Evolutionary conservation across 1,284 basidiomycete species (phyloP).

Genomic region (Leccinum solheimii): DNA sequence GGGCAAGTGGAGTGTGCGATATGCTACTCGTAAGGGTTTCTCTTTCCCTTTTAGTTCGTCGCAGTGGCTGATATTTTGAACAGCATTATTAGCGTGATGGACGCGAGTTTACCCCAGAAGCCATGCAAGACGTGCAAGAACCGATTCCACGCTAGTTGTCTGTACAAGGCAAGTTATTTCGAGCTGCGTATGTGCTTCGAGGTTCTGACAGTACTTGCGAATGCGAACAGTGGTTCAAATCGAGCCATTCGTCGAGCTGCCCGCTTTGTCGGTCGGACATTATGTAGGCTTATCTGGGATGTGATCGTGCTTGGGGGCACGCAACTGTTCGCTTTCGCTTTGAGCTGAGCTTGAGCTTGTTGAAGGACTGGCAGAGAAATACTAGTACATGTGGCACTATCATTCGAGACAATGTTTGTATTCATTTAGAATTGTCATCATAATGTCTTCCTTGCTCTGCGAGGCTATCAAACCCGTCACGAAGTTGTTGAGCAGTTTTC

Average conservation of each 20-base stretch:
- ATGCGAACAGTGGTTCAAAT: constrained; percentile 79
- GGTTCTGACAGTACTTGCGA: neutral
- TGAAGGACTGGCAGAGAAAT: neutral
- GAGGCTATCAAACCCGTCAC: neutral
- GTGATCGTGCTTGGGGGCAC: neutral
- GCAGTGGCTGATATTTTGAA: constrained; percentile 1
- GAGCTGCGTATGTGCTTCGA: neutral
- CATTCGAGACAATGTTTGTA: neutral
- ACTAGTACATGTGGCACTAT: neutral
- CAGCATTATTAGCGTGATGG: constrained; percentile 92
- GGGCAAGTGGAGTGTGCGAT: constrained; percentile 94
- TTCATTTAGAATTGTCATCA: neutral
- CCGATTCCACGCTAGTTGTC: constrained; percentile 89
- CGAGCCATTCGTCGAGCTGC: constrained; percentile 87
- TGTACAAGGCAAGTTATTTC: constrained; percentile 71
- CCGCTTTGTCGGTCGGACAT: constrained; percentile 88
- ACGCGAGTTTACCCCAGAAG: constrained; percentile 87
- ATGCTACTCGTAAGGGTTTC: constrained; percentile 80
- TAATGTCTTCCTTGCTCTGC: neutral
- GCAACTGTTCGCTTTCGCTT: neutral
- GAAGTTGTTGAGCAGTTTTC: no score
- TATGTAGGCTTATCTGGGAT: constrained; percentile 38
- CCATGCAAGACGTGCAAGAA: constrained; percentile 96
- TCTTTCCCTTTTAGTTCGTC: neutral
- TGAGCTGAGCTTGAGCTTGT: neutral